Base-by-base conservation (phyloP, 306 rosid genomes). In the Gastrolobium villosum region DNA sequence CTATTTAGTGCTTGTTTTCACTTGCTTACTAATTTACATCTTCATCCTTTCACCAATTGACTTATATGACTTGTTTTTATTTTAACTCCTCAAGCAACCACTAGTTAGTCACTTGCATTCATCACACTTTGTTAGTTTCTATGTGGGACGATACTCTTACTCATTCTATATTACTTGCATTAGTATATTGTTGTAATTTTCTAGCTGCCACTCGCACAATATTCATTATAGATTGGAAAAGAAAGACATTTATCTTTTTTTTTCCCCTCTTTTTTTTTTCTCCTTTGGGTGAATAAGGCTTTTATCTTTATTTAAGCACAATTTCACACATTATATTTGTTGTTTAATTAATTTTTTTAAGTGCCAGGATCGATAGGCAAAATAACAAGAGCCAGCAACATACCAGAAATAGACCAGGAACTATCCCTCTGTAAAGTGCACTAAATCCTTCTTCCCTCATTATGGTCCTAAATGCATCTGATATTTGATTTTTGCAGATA, bases 391-490 rank as follows among this genome's bases (percentile, higher is more conserved):
- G 77, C 54, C 70, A 87, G 78, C 57, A 86, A 84, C 83, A 67
- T 88, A 93, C 98, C 90, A 93, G 96, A 80, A 95, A 85, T 70
- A 93, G 91, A 72, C 96, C 86, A 77, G 97, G 99, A 86, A 85
- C 84, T 72, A 95, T 87, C 74, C 99, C 98, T 77, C 81, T 89
- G 84, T 93, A 95, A 54, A 93, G 93, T 43, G 98, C 98, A 60
- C 83, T 75, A 84, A 83, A 88, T 50, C 99, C 86, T 77, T 82
- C 98, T 85, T 93, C 99, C 80, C 90, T 93, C 86, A 87, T 57
- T 78, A 95, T 95, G 82, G 98, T 95, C 88, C 87, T 88, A 61
- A 93, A 87, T 79, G 98, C 98, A 95, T 95, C 99, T 95, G 97
- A 52, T 83, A 87, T 72, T 73, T 49, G 10, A 76, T 76, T 72